phyloP scores from a whole-genome alignment of 768 basidiomycete genomes.

The Gyrodon lividus region DNA sequence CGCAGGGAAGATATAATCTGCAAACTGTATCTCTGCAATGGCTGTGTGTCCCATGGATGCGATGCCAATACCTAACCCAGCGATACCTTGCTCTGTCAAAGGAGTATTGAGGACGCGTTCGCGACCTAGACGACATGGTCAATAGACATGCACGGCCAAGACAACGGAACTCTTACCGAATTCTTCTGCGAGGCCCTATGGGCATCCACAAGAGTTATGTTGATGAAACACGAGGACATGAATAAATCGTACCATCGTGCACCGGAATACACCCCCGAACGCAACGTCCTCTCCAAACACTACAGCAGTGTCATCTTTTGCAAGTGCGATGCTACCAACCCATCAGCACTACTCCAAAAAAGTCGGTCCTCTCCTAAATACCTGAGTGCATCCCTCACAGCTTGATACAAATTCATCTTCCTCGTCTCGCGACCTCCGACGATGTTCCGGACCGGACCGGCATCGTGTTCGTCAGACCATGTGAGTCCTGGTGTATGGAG shows the following conservation, averaged over 20 bases:
- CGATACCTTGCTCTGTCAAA: constrained; percentile 89
- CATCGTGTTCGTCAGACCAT: constrained; percentile 64
- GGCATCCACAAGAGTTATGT: constrained; percentile 1
- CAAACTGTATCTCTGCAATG: constrained; percentile 91
- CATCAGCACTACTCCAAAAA: constrained; percentile 7
- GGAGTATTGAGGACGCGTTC: constrained; percentile 97
- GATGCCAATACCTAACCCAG: constrained; percentile 90
- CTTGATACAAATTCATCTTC: constrained; percentile 96
- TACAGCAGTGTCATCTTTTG: constrained; percentile 83
- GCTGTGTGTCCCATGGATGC: constrained; percentile 93
- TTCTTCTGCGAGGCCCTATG: constrained; percentile 85
- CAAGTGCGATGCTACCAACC: constrained; percentile 66
- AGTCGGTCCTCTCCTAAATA: constrained; percentile 26
- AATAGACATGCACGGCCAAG: not conserved
- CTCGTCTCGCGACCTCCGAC: constrained; percentile 82
- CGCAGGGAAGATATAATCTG: constrained; percentile 90
- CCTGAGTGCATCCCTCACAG: constrained; percentile 89
- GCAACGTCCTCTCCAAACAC: constrained; percentile 92
- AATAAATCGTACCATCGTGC: constrained; percentile 69
- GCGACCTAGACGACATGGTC: constrained; percentile 48
- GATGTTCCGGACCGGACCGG: constrained; percentile 41
- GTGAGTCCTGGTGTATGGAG: constrained; percentile 68
- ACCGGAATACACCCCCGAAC: constrained; percentile 93
- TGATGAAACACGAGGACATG: constrained; percentile 1
- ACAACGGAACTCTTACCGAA: constrained; percentile 56